Percentiles rank a stretch among this genome's conserved stretches.
phyloP scores from a whole-genome alignment of 2,329 filamentous ascomycete species.

The Dothideomycetidae sp. region DNA sequence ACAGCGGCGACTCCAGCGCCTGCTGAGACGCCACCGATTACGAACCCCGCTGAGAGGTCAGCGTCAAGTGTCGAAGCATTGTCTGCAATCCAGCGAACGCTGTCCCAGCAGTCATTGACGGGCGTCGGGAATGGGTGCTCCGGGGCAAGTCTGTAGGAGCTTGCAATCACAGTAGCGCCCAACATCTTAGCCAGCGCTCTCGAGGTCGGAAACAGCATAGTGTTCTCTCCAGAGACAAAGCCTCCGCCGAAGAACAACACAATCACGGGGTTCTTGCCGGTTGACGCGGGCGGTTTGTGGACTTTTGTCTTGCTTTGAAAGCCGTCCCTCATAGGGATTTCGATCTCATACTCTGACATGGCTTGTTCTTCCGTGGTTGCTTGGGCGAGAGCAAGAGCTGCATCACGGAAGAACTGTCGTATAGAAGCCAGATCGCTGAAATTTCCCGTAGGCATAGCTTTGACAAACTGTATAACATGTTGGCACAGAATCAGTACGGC shows the following conservation, averaged over 20 bases:
- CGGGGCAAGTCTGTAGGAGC: slow-evolving; percentile 33
- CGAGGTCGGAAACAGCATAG: slow-evolving; percentile 16
- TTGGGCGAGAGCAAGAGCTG: too few species aligned
- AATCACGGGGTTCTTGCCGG: slow-evolving; percentile 15
- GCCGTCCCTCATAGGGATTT: slow-evolving; percentile 23
- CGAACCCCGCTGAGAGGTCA: slow-evolving; percentile 31
- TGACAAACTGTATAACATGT: too few species aligned
- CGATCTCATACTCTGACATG: slow-evolving; percentile 12
- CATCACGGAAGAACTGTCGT: too few species aligned
- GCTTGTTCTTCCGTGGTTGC: slow-evolving; percentile 9
- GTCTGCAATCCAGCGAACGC: slow-evolving; percentile 30
- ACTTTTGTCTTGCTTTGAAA: slow-evolving; percentile 22
- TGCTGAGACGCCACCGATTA: slow-evolving; percentile 37
- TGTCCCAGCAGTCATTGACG: slow-evolving; percentile 33
- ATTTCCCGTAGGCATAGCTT: too few species aligned
- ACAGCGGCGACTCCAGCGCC: slow-evolving; percentile 30
- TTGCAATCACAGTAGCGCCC: slow-evolving; percentile 29
- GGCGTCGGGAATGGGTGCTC: slow-evolving; percentile 33
- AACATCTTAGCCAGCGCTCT: slow-evolving; percentile 17
- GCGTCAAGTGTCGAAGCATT: slow-evolving; percentile 28
- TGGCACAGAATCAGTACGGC: too few species aligned
- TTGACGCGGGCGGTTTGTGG: slow-evolving; percentile 16
- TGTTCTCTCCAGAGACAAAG: slow-evolving; percentile 17
- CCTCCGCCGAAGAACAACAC: slow-evolving; percentile 19
- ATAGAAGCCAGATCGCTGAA: too few species aligned